Percentiles rank a stretch among this genome's conserved stretches.
These are phyloP conservation scores for Amylostereum areolatum DNA, from an alignment of 1,284 basidiomycete genomes.

Conservation along the genomic window DNA sequence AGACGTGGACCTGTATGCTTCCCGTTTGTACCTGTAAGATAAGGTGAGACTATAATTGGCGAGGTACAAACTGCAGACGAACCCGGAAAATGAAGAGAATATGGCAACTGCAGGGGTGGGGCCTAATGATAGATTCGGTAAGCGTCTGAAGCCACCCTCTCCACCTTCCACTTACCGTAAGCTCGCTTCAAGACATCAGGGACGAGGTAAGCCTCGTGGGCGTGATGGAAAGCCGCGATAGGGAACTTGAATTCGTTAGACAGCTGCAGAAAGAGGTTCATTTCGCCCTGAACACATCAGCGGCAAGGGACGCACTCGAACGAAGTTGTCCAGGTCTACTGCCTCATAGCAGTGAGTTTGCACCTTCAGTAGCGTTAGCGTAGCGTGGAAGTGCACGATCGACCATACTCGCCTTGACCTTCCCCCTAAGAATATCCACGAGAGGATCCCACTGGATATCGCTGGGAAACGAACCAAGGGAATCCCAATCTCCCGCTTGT, in stretches of 20 bases:
- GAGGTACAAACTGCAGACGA: neutral
- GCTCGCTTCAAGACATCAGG: slow-evolving; percentile 72
- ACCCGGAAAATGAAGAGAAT: slow-evolving; percentile 6
- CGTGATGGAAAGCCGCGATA: slow-evolving; percentile 81
- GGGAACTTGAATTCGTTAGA: slow-evolving; percentile 74
- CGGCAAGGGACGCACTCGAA: slow-evolving; percentile 39
- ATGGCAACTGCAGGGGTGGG: slow-evolving; percentile 17
- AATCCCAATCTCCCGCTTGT: slow-evolving; percentile 49
- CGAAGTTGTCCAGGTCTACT: slow-evolving; percentile 64
- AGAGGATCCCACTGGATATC: slow-evolving; percentile 74
- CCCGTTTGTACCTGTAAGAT: slow-evolving; percentile 65
- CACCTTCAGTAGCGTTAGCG: slow-evolving; percentile 23
- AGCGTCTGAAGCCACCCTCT: no score
- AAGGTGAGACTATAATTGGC: no score
- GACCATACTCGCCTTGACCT: slow-evolving; percentile 43
- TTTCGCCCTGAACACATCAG: neutral
- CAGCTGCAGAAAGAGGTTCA: neutral
- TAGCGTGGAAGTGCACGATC: neutral
- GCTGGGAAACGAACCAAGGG: slow-evolving; percentile 62
- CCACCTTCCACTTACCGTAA: slow-evolving; percentile 33
- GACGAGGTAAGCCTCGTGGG: slow-evolving; percentile 80
- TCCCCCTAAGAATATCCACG: slow-evolving; percentile 73
- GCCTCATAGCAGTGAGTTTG: slow-evolving; percentile 68
- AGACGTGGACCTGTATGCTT: slow-evolving; percentile 80
- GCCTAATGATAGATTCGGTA: slow-evolving; percentile 18